phyloP scores from a whole-genome alignment of 2,329 filamentous ascomycete species.

The Mollisiaceae sp. region DNA sequence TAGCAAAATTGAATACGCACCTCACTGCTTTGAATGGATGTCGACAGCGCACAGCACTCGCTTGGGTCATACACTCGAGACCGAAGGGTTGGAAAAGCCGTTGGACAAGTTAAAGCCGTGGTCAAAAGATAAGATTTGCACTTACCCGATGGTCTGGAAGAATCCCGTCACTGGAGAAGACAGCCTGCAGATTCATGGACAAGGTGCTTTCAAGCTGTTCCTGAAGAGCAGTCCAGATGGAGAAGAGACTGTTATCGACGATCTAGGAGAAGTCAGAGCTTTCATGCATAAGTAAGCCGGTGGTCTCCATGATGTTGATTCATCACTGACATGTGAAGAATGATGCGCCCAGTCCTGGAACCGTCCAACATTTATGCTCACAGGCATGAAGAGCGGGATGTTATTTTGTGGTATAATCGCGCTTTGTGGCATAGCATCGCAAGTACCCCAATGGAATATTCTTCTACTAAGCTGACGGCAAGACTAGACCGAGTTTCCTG shows the following conservation, averaged over 20 bases:
- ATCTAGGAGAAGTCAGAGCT: constrained; percentile 41
- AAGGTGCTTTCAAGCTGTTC: constrained; percentile 45
- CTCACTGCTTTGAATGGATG: constrained; percentile 47
- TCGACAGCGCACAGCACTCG: constrained; percentile 43
- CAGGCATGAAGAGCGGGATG: constrained; percentile 45
- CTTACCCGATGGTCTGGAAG: constrained; percentile 47
- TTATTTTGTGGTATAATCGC: constrained; percentile 48
- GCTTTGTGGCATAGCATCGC: constrained; percentile 48
- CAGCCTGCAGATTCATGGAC: constrained; percentile 45
- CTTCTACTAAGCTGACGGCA: constrained; percentile 10
- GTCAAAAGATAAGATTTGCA: constrained; percentile 41
- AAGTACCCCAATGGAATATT: constrained; percentile 22
- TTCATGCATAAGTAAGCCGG: constrained; percentile 42
- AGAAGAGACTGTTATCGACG: constrained; percentile 34
- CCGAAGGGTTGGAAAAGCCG: constrained; percentile 37
- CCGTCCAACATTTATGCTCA: constrained; percentile 46
- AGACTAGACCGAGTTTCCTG: constrained; percentile 42
- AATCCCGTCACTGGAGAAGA: constrained; percentile 42
- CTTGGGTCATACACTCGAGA: constrained; percentile 43
- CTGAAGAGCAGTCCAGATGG: constrained; percentile 41
- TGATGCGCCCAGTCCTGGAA: constrained; percentile 45
- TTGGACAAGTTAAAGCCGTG: constrained; percentile 42
- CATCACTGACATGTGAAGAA: constrained; percentile 26
- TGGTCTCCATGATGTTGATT: not conserved
- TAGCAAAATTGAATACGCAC: constrained; percentile 45